Base-by-base conservation (phyloP, 345 rosid genomes). In the Lepidium aucheri region DNA sequence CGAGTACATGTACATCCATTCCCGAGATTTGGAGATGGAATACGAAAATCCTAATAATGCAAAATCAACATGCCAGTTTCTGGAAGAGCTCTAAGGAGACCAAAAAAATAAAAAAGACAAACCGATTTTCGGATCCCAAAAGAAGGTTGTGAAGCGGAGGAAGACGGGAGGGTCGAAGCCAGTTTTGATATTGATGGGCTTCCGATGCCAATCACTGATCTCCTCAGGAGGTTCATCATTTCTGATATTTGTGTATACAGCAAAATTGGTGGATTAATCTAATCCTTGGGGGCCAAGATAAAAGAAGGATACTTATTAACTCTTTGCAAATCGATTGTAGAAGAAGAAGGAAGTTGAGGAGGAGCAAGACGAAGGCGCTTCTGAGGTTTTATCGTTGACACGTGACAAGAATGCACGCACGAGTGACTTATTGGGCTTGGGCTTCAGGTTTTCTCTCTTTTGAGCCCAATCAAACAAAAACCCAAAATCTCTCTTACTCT, bases 191-290 rank as follows among this genome's bases (percentile, higher is more conserved):
- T 62, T 11, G 65, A 45, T 15, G 17, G 60, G 54, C 42, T 42
- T 49, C 17, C 38, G 65, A 56, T 17, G 63, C 71, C 53, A 30
- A 56, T 40, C 43, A 61, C 73, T 46, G 71, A 73, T 72, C 80
- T 73, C 74, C 80, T 65, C 24, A 73, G 16, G 38, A 65, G 60
- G 15, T 40, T 63, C 70, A 72, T 82, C 79, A 57, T 65, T 40
- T 53, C 69, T 62, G 65, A 24, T 8, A 3, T 9, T 11, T 18
- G 11, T 9, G 53, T 47, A 49, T 60, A 24, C 46, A 43, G 18
- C 18, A 46, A 61, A n/a, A n/a, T n/a, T 45, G 41, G 14, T 43
- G 40, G 17, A 16, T 4, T 39, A 44, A 40, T 22, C 6, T 39
- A 44, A 40, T 22, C 6, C 4, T 9, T 9, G 3, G 2, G 26